phyloP scores from a whole-genome alignment of 805 yeast species.

The Candida golubevii region DNA sequence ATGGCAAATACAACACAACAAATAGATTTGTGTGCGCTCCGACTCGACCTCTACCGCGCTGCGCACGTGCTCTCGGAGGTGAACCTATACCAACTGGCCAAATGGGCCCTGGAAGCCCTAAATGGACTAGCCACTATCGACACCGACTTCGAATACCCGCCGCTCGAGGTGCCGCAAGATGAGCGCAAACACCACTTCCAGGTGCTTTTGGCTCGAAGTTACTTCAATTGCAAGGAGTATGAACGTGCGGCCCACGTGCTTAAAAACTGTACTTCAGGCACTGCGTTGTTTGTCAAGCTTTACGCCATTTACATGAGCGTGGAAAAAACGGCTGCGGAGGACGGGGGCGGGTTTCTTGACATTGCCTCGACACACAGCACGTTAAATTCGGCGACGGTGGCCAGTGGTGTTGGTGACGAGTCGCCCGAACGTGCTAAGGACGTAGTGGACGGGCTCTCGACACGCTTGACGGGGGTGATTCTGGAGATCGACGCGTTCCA shows the following conservation, averaged over 20 bases:
- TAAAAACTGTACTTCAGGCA: constrained; percentile 46
- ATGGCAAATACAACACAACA: neutral
- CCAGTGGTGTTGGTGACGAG: neutral
- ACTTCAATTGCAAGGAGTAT: constrained; percentile 81
- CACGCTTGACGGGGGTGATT: constrained; percentile 30
- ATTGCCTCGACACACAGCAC: constrained; percentile 15
- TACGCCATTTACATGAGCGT: constrained; percentile 73
- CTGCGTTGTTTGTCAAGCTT: constrained; percentile 56
- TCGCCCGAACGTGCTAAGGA: constrained; percentile 5
- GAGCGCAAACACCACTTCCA: constrained; percentile 42
- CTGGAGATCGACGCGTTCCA: constrained; percentile 38
- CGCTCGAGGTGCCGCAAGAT: constrained; percentile 13
- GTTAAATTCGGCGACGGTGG: neutral
- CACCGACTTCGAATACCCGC: constrained; percentile 14
- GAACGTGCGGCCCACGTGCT: constrained; percentile 67
- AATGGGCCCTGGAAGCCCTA: constrained; percentile 81
- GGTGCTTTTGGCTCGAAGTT: constrained; percentile 60
- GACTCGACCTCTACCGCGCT: constrained; percentile 27
- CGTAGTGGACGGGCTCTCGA: constrained; percentile 23
- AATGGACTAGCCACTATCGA: constrained; percentile 44
- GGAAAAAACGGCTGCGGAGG: constrained; percentile 71
- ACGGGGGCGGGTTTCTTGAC: constrained; percentile 61
- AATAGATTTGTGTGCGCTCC: constrained; percentile 1
- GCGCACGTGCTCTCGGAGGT: constrained; percentile 45
- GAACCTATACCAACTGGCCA: constrained; percentile 65